Conservation (phyloP, 2,329 filamentous ascomycete species). For the Alternaria hordeiaustralica region DNA sequence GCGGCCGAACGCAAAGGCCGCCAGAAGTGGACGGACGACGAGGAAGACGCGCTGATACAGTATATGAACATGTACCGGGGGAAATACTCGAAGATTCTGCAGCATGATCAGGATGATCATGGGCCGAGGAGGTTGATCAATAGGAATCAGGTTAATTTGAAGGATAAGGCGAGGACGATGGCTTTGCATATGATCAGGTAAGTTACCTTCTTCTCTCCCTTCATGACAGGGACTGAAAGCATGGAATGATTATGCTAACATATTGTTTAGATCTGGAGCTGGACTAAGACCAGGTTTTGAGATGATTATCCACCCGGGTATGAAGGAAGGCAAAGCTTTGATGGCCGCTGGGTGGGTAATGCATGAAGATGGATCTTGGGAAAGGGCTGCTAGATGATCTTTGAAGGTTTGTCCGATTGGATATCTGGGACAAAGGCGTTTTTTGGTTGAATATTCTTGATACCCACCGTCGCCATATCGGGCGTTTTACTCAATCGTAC, state of each 20-base stretch:
- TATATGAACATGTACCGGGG: conserved; percentile 57
- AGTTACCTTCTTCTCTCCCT: too few relatives aligned
- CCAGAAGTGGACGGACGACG: conserved; percentile 34
- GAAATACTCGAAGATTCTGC: conserved; percentile 56
- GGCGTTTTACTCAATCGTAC: conserved; percentile 9
- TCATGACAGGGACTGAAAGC: too few relatives aligned
- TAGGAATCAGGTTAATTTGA: conserved; percentile 60
- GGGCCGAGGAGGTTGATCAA: conserved; percentile 32
- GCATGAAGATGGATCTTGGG: conserved; percentile 6
- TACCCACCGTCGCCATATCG: conserved; percentile 21
- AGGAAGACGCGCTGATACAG: conserved; percentile 54
- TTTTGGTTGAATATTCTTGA: conserved; percentile 17
- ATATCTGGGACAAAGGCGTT: background rate
- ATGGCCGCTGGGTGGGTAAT: conserved; percentile 11
- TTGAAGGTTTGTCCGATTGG: background rate
- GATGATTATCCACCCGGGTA: conserved; percentile 21
- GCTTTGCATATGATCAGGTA: conserved; percentile 50
- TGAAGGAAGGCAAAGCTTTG: conserved; percentile 25
- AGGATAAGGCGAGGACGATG: conserved; percentile 54
- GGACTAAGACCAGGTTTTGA: conserved; percentile 40
- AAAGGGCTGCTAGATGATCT: background rate
- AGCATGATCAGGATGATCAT: conserved; percentile 29
- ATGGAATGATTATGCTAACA: too few relatives aligned
- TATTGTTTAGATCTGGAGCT: conserved; percentile 29
- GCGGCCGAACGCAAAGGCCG: conserved; percentile 25